Conservation (phyloP, 805 yeast genomes). For the Candida stauntonica region DNA sequence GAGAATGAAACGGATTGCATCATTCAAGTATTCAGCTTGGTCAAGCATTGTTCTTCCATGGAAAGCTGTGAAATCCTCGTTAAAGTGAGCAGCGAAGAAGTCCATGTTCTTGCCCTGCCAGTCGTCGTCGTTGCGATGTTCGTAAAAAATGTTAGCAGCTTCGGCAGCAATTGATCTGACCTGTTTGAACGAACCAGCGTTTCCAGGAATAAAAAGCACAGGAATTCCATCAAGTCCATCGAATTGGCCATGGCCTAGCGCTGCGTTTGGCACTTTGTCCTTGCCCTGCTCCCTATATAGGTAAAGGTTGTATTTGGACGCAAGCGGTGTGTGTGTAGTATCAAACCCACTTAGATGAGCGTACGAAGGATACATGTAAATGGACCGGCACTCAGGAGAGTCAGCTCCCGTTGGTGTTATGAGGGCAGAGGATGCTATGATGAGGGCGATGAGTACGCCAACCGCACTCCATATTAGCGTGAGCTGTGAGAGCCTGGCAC, state of each 20-base stretch:
- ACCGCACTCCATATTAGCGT: slow-evolving; percentile 3
- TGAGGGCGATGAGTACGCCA: slow-evolving; percentile 6
- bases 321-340: slow-evolving; percentile 59
- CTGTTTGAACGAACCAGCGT: slow-evolving; percentile 92
- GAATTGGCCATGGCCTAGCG: slow-evolving; percentile 36
- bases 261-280: slow-evolving; percentile 41
- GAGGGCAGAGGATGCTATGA: slow-evolving; percentile 3
- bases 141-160: slow-evolving; percentile 50
- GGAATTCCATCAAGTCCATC: slow-evolving; percentile 62
- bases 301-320: slow-evolving; percentile 79
- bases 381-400: slow-evolving; percentile 53
- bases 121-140: slow-evolving; percentile 16
- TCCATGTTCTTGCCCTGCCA: slow-evolving; percentile 51
- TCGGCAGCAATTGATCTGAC: slow-evolving; percentile 90
- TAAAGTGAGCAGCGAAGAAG: slow-evolving; percentile 88
- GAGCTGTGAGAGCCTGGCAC: neutral
- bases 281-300: slow-evolving; percentile 80
- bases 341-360: slow-evolving; percentile 74
- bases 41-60: slow-evolving; percentile 92
- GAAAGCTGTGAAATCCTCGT: slow-evolving; percentile 93
- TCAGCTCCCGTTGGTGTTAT: slow-evolving; percentile 37
- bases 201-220: slow-evolving; percentile 91
- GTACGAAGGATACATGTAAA: slow-evolving; percentile 82
- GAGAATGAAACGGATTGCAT: slow-evolving; percentile 75
- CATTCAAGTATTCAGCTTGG: slow-evolving; percentile 90